Evolutionary conservation across 106 monocot species (phyloP), one percentile per base, ranked within the genome.

Genomic region (Cymbidium sinense): DNA sequence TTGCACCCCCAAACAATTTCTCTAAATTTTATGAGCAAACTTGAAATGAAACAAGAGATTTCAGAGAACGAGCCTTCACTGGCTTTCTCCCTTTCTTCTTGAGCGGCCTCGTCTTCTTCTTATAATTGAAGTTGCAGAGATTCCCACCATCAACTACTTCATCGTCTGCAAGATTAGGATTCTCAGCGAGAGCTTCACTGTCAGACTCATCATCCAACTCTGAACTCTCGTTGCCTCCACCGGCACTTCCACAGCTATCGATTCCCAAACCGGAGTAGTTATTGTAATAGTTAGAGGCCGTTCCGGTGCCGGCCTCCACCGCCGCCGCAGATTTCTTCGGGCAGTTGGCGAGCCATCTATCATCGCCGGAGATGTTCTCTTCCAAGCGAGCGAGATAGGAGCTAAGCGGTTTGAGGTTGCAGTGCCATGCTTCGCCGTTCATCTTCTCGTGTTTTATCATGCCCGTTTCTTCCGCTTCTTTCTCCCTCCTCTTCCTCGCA

Each of bases 351-450:
- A n/a, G n/a, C n/a, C n/a, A n/a, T 41, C 41, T 41, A 41, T 41
- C 41, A 41, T 9, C 2, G 37, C 23, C 17, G 34, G 20, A 27
- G 25, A n/a, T 47, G 2, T 0, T 2, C 1, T 47, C 1, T 43
- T 27, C 43, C 8, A 5, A 33, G 78, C 25, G 55, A 39, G 54
- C 29, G 77, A 54, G 51, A 81, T 85, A 87, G 50, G 81, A 67
- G 15, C 89, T 83, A 54, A 82, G 81, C 77, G 85, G 87, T 13
- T 74, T 52, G 72, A 89, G 83, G 50, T 91, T 92, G 85, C 92
- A 92, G 41, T 77, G 81, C 89, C 87, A 87, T 9, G 82, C 81
- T 50, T 87, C 85, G 3, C 88, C 91, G 77, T 86, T 88, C 23
- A 20, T 86, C 75, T 91, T 91, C 79, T 84, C 86, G 61, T 86